Conservation (phyloP, 352 stramenopile genomes). For the Thalassiosira livingstoniorum region DNA sequence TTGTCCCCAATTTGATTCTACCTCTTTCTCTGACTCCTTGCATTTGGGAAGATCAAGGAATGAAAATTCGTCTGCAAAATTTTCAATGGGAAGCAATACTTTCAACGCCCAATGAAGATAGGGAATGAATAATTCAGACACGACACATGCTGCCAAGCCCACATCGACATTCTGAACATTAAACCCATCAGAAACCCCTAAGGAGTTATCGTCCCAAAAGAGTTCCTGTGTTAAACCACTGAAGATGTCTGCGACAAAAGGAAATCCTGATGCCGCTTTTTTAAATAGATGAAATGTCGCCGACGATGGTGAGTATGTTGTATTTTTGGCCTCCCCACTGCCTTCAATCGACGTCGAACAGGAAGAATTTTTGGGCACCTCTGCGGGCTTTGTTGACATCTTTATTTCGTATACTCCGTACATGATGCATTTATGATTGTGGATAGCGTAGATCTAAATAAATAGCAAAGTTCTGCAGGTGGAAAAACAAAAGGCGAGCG, state of each 20-base stretch:
- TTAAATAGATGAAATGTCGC: conserved; percentile 19
- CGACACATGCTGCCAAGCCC: conserved; percentile 2
- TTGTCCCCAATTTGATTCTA: not conserved
- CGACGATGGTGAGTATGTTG: not conserved
- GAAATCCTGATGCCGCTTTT: conserved; percentile 10
- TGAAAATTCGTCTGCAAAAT: not conserved
- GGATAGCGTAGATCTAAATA: too few species aligned
- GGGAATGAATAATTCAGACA: conserved; percentile 7
- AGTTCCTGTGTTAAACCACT: conserved; percentile 6
- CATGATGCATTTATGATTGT: too few species aligned
- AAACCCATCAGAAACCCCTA: not conserved
- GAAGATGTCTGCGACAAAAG: not conserved
- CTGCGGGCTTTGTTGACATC: too few species aligned
- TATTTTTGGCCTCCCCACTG: too few species aligned
- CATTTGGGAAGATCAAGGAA: not conserved
- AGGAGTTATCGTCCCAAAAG: not conserved
- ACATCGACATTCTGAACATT: not conserved
- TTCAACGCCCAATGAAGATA: conserved; percentile 12
- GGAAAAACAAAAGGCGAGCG: too few species aligned
- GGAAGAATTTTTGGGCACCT: too few species aligned
- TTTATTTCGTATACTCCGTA: too few species aligned
- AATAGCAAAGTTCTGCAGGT: too few species aligned
- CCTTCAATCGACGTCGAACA: too few species aligned
- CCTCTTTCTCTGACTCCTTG: not conserved
- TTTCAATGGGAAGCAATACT: conserved; percentile 2